Percentiles rank a stretch among this genome's conserved stretches.
These are phyloP conservation scores for Theileria orientalis DNA, from an alignment of 169 alveolate genomes.

Conservation along the genomic window DNA sequence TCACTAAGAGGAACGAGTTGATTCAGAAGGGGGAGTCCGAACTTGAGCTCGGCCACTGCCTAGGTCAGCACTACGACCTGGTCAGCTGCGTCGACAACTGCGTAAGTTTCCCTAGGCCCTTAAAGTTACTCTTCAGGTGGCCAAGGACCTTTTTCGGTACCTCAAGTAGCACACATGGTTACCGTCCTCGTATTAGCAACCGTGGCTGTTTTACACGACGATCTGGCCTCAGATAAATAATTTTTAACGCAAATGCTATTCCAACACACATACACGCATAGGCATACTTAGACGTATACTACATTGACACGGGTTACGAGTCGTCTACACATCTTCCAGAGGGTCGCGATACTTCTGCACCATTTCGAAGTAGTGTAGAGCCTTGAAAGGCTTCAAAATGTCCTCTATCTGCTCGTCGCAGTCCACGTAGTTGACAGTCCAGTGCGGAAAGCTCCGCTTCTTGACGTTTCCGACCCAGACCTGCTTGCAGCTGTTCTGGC, in stretches of 20 bases:
- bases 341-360: slow-evolving; percentile 63
- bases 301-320: too few species aligned
- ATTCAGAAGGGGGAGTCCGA: slow-evolving; percentile 21
- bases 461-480: slow-evolving; percentile 78
- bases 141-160: slow-evolving; percentile 62
- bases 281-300: too few species aligned
- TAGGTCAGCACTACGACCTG: slow-evolving; percentile 66
- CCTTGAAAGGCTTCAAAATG: slow-evolving; percentile 53
- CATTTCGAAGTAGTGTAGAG: slow-evolving; percentile 64
- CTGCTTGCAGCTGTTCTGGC: slow-evolving; percentile 61
- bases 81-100: slow-evolving; percentile 62
- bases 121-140: slow-evolving; percentile 17
- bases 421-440: slow-evolving; percentile 69
- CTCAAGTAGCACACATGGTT: slow-evolving; percentile 21
- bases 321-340: slow-evolving; percentile 54
- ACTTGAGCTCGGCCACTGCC: slow-evolving; percentile 59
- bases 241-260: too few species aligned
- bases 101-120: slow-evolving; percentile 17
- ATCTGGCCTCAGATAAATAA: too few species aligned
- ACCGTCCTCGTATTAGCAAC: too few species aligned
- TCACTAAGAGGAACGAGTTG: slow-evolving; percentile 24
- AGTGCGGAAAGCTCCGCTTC: slow-evolving; percentile 68
- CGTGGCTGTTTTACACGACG: too few species aligned
- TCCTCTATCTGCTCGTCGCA: slow-evolving; percentile 60
- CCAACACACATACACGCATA: too few species aligned